These are phyloP conservation scores for Osmanthus fragrans DNA, from an alignment of 257 asterid genomes.

Conservation along the genomic window DNA sequence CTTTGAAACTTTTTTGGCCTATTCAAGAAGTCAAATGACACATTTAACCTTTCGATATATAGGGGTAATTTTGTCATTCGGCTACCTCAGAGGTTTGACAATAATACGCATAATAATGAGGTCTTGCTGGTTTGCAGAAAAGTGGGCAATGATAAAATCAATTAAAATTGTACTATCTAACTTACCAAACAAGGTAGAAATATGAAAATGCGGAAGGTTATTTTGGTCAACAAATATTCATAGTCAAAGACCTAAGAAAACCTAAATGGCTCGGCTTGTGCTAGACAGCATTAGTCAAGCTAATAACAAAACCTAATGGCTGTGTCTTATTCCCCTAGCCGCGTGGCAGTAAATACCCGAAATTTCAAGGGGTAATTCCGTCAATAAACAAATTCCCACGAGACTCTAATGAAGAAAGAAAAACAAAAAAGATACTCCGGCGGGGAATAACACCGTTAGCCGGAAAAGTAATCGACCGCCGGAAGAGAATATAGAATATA, in stretches of 20 bases:
- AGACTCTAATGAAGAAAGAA: constrained; percentile 17
- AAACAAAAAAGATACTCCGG: not conserved
- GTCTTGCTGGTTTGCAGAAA: constrained; percentile 22
- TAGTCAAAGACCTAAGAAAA: not conserved
- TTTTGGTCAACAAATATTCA: constrained; percentile 27
- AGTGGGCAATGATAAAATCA: constrained; percentile 12
- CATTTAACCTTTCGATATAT: constrained; percentile 3
- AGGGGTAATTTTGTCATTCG: constrained; percentile 22
- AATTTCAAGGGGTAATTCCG: constrained; percentile 33
- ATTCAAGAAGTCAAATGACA: constrained; percentile 20
- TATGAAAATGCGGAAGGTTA: constrained; percentile 23
- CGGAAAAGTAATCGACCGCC: not conserved
- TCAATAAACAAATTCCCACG: constrained; percentile 25
- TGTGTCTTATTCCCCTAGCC: constrained; percentile 36
- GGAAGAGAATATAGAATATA: not conserved
- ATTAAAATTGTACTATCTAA: not conserved
- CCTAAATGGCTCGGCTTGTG: constrained; percentile 4
- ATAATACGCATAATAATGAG: constrained; percentile 29
- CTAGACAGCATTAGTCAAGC: not conserved
- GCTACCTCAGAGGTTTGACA: constrained; percentile 15
- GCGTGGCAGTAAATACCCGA: constrained; percentile 36
- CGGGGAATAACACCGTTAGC: constrained; percentile 22
- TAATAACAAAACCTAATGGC: not conserved
- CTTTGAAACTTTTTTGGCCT: constrained; percentile 8
- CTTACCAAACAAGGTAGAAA: no score